Percentiles rank a stretch among this genome's conserved stretches.
Conservation (phyloP, 495 filamentous ascomycete species). For the Parmelia sp. region DNA sequence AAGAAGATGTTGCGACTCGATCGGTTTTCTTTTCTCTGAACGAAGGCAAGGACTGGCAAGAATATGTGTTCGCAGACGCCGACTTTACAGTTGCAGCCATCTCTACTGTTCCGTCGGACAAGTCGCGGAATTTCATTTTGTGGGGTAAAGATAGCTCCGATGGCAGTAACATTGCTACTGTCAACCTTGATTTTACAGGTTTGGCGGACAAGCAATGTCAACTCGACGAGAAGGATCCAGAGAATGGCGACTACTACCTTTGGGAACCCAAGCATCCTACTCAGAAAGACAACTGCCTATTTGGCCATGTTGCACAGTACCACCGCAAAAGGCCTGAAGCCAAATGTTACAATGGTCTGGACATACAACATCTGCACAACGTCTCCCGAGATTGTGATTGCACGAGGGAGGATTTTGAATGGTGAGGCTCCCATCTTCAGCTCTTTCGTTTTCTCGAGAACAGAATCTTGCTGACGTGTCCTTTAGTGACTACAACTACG, state of each 20-base stretch:
- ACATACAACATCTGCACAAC: slow-evolving; percentile 59
- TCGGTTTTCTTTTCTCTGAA: slow-evolving; percentile 70
- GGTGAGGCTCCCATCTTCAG: slow-evolving; percentile 48
- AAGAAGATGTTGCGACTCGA: slow-evolving; percentile 56
- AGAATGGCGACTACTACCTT: slow-evolving; percentile 60
- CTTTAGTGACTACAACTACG: slow-evolving; percentile 85
- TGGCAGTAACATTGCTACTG: slow-evolving; percentile 47
- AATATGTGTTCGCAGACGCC: slow-evolving; percentile 63
- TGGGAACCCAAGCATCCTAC: slow-evolving; percentile 79
- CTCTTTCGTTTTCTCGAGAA: not conserved
- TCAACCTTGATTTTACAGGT: slow-evolving; percentile 84
- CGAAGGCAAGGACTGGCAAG: slow-evolving; percentile 67
- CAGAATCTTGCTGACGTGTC: slow-evolving; percentile 23
- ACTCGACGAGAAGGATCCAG: slow-evolving; percentile 55
- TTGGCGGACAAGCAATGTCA: slow-evolving; percentile 63
- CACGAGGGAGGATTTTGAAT: slow-evolving; percentile 82
- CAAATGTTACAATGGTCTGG: slow-evolving; percentile 71
- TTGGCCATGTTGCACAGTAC: slow-evolving; percentile 85
- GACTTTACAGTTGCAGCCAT: slow-evolving; percentile 68
- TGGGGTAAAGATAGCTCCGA: slow-evolving; percentile 58
- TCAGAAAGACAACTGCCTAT: slow-evolving; percentile 73
- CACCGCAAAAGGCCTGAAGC: slow-evolving; percentile 71
- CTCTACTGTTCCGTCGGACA: slow-evolving; percentile 82
- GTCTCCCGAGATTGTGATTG: slow-evolving; percentile 72
- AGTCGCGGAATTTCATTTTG: slow-evolving; percentile 79